phyloP scores from a whole-genome alignment of 768 basidiomycete genomes.

The Crassisporium funariophilum region DNA sequence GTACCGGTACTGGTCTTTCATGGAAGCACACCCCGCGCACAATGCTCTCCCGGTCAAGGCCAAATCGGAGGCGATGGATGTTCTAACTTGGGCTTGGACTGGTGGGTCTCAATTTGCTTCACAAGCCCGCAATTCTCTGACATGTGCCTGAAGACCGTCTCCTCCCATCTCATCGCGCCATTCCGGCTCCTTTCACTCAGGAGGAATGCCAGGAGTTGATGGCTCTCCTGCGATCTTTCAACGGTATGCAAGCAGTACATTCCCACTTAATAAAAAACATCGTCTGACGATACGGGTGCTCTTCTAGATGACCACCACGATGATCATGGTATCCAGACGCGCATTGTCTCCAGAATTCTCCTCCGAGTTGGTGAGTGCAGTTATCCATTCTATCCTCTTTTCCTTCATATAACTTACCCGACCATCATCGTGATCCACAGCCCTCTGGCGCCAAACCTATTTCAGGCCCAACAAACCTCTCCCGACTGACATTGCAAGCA shows the following conservation, averaged over 20 bases:
- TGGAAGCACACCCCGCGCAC: conserved; percentile 81
- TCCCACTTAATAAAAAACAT: neutral
- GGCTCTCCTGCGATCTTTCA: conserved; percentile 47
- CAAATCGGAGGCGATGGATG: conserved; percentile 70
- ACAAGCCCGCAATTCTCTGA: neutral
- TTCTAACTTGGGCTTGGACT: conserved; percentile 80
- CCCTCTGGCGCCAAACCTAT: conserved; percentile 69
- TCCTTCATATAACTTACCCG: neutral
- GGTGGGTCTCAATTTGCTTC: conserved; percentile 37
- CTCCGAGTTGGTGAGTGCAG: conserved; percentile 66
- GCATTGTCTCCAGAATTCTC: conserved; percentile 68
- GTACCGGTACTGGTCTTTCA: conserved; percentile 80
- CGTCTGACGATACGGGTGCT: neutral
- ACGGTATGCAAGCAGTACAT: conserved; percentile 16
- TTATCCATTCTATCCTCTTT: neutral
- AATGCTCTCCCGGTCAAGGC: conserved; percentile 55
- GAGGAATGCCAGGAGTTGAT: conserved; percentile 79
- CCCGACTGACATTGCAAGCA: conserved; percentile 44
- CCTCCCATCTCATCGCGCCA: conserved; percentile 56
- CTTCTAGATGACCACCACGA: conserved; percentile 27
- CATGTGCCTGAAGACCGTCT: conserved; percentile 57
- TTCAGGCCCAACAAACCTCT: conserved; percentile 72
- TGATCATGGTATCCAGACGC: conserved; percentile 49
- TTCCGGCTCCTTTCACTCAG: conserved; percentile 70
- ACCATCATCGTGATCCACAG: conserved; percentile 21